These are phyloP conservation scores for Flaveria sonorensis DNA, from an alignment of 129 eudicot species.

Conservation along the genomic window DNA sequence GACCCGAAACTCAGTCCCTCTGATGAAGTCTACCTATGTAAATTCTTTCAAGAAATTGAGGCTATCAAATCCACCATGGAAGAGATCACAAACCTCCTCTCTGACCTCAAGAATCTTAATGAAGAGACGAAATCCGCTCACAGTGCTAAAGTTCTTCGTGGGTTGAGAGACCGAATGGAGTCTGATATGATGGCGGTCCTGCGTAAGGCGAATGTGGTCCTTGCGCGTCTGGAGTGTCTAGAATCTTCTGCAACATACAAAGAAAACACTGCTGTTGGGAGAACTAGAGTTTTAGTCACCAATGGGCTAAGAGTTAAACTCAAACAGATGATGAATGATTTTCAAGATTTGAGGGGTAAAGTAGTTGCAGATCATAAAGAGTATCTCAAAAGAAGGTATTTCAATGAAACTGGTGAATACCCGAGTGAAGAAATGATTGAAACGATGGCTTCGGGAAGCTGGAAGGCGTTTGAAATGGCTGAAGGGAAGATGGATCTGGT, in stretches of 20 bases:
- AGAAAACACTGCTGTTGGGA: constrained; percentile 61
- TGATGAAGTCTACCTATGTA: constrained; percentile 59
- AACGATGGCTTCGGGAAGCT: constrained; percentile 56
- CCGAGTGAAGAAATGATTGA: constrained; percentile 67
- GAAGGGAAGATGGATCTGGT: constrained; percentile 48
- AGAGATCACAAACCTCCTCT: constrained; percentile 63
- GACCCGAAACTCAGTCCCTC: constrained; percentile 33
- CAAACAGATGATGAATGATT: constrained; percentile 63
- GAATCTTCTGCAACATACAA: constrained; percentile 50
- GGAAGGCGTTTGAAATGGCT: constrained; percentile 47
- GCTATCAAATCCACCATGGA: constrained; percentile 58
- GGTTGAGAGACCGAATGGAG: constrained; percentile 69
- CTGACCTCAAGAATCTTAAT: constrained; percentile 64
- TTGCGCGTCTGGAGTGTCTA: constrained; percentile 53
- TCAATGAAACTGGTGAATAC: constrained; percentile 51
- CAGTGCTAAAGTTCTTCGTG: constrained; percentile 72
- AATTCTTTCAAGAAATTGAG: constrained; percentile 73
- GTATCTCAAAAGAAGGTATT: constrained; percentile 61
- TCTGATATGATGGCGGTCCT: constrained; percentile 70
- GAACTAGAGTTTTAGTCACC: constrained; percentile 58
- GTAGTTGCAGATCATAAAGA: constrained; percentile 66
- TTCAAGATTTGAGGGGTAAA: constrained; percentile 62
- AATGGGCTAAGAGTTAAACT: constrained; percentile 67
- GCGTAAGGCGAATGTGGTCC: constrained; percentile 61
- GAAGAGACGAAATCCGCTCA: constrained; percentile 66